These are phyloP conservation scores for Fragosphaeria purpurea DNA, from an alignment of 2,329 filamentous ascomycete genomes.

Conservation along the genomic window DNA sequence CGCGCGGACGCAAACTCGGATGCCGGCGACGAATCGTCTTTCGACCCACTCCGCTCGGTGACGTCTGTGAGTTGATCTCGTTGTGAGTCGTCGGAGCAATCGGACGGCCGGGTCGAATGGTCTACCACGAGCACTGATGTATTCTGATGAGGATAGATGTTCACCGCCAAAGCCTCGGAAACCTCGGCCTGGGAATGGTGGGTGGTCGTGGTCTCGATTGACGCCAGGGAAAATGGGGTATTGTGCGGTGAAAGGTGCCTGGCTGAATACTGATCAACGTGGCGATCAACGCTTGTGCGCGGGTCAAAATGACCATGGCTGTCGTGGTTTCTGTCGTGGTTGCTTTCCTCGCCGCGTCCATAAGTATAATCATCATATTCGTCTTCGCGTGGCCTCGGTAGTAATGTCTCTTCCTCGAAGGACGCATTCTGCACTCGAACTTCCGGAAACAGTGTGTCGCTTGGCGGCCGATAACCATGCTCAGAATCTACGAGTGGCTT, in stretches of 20 bases:
- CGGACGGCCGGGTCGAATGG: constrained; percentile 41
- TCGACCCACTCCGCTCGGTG: constrained; percentile 3
- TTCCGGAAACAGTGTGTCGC: constrained; percentile 12
- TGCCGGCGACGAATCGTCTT: constrained; percentile 4
- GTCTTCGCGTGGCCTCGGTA: not conserved
- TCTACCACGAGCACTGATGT: constrained; percentile 52
- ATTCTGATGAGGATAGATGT: constrained; percentile 55
- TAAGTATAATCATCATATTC: constrained; percentile 20
- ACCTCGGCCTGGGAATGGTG: constrained; percentile 44
- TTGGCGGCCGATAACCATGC: too few relatives aligned
- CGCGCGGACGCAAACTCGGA: constrained; percentile 14
- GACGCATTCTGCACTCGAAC: constrained; percentile 20
- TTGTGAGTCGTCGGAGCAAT: constrained; percentile 26
- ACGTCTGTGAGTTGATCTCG: constrained; percentile 8
- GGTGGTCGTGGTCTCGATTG: constrained; percentile 48
- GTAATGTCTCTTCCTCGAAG: constrained; percentile 19
- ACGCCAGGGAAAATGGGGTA: constrained; percentile 53
- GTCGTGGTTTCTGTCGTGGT: constrained; percentile 19
- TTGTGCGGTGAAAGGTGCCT: constrained; percentile 45
- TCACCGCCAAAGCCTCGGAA: constrained; percentile 52
- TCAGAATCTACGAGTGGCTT: too few relatives aligned
- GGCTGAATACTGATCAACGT: constrained; percentile 43
- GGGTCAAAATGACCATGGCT: constrained; percentile 12
- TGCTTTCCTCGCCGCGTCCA: constrained; percentile 18
- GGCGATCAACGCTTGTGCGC: constrained; percentile 35